Percentiles rank a stretch among this genome's conserved stretches.
Evolutionary conservation across 345 rosid genomes (phyloP).

Genomic region (Conringia planisiliqua): DNA sequence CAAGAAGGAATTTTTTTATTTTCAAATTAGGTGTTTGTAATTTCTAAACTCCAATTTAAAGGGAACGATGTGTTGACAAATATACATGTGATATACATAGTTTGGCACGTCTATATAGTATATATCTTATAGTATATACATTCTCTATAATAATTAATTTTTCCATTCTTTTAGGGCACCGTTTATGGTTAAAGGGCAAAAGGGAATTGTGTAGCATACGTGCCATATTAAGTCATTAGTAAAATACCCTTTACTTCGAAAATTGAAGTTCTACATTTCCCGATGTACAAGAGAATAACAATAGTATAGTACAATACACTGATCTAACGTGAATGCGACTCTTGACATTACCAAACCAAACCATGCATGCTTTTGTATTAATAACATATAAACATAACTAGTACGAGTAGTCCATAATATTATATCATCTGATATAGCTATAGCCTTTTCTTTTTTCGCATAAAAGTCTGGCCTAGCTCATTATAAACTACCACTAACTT

Average conservation of each 20-base stretch:
- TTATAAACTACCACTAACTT: slow-evolving; percentile 27
- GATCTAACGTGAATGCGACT: slow-evolving; percentile 12
- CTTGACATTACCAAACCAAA: slow-evolving; percentile 25
- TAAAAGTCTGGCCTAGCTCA: slow-evolving; percentile 4
- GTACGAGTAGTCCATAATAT: background rate
- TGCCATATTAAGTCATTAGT: background rate
- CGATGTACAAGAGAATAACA: slow-evolving; percentile 31
- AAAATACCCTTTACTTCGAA: slow-evolving; percentile 20
- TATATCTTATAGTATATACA: no score
- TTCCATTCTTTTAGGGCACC: background rate
- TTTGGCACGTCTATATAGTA: no score
- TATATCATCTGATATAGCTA: background rate
- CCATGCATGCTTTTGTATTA: slow-evolving; percentile 14
- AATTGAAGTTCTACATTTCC: slow-evolving; percentile 45
- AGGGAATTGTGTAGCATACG: background rate
- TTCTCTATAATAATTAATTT: background rate
- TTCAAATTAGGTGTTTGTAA: no score
- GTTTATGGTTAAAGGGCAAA: background rate
- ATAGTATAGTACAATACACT: background rate
- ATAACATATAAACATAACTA: background rate
- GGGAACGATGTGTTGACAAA: no score
- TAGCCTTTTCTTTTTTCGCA: slow-evolving; percentile 14
- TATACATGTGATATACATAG: no score
- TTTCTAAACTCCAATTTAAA: no score
- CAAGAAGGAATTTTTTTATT: no score